Evolutionary conservation across 495 filamentous ascomycete genomes (phyloP).

Genomic region (Aspergillus saccharolyticus): DNA sequence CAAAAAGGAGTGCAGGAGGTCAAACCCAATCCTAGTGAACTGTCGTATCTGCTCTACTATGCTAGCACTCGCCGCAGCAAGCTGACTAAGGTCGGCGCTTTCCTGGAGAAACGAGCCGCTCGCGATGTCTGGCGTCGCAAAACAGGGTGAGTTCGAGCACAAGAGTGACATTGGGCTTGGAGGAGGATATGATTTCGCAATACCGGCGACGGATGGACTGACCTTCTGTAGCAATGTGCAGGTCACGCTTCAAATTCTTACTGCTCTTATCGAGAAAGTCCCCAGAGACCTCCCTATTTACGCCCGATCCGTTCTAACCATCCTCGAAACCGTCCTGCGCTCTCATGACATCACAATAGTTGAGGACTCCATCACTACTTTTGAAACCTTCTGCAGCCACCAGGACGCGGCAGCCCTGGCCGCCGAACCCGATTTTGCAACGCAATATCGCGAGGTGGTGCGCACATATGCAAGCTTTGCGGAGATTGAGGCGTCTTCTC

Average conservation of each 20-base stretch:
- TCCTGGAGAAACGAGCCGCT: slow-evolving; percentile 83
- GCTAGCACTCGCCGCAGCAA: slow-evolving; percentile 87
- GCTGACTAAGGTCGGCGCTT: slow-evolving; percentile 87
- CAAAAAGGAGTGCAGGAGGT: slow-evolving; percentile 85
- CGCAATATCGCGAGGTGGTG: slow-evolving; percentile 77
- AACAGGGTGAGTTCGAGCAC: slow-evolving; percentile 61
- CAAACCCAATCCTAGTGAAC: slow-evolving; percentile 88
- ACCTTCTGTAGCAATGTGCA: slow-evolving; percentile 67
- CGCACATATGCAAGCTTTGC: slow-evolving; percentile 73
- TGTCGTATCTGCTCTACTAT: slow-evolving; percentile 94
- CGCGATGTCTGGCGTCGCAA: slow-evolving; percentile 78
- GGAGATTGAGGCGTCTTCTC: slow-evolving; percentile 31
- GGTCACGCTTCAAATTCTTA: slow-evolving; percentile 83
- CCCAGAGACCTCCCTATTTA: slow-evolving; percentile 86
- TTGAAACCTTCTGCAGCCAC: slow-evolving; percentile 75
- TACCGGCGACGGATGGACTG: not conserved
- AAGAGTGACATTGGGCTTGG: not conserved
- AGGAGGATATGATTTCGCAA: not conserved
- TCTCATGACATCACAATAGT: slow-evolving; percentile 83
- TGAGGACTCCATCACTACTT: slow-evolving; percentile 78
- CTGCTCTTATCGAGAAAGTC: slow-evolving; percentile 83
- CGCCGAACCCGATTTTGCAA: slow-evolving; percentile 74
- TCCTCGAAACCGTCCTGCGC: slow-evolving; percentile 70
- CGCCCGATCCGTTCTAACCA: slow-evolving; percentile 70
- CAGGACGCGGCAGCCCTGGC: slow-evolving; percentile 73